Conservation (phyloP, 495 filamentous ascomycete species). For the Polyplosphaeria fusca region DNA sequence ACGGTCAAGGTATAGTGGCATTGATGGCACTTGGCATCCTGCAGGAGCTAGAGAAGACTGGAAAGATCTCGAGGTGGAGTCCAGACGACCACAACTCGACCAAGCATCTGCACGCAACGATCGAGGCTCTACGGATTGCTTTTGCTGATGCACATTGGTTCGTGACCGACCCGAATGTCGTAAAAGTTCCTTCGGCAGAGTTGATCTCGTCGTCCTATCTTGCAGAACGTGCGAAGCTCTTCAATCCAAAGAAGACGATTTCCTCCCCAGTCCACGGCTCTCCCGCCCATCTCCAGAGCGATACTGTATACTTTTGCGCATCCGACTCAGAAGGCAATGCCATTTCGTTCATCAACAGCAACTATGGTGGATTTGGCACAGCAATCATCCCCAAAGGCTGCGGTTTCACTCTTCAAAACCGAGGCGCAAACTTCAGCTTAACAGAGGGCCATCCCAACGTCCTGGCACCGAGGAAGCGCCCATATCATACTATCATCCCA, state of each 20-base stretch:
- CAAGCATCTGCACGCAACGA: slow-evolving; percentile 80
- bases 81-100: slow-evolving; percentile 68
- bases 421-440: slow-evolving; percentile 80
- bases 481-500: slow-evolving; percentile 97
- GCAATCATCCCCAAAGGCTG: slow-evolving; percentile 76
- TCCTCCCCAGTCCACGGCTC: slow-evolving; percentile 60
- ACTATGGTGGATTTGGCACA: slow-evolving; percentile 87
- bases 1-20: slow-evolving; percentile 93
- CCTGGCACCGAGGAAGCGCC: slow-evolving; percentile 77
- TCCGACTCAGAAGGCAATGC: slow-evolving; percentile 81
- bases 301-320: slow-evolving; percentile 91
- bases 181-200: slow-evolving; percentile 60
- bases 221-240: slow-evolving; percentile 65
- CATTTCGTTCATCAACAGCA: slow-evolving; percentile 94
- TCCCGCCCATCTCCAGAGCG: slow-evolving; percentile 67
- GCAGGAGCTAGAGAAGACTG: slow-evolving; percentile 71
- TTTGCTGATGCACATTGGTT: slow-evolving; percentile 91
- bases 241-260: slow-evolving; percentile 56
- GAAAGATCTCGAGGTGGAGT: slow-evolving; percentile 66
- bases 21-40: slow-evolving; percentile 91
- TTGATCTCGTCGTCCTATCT: slow-evolving; percentile 64
- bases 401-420: slow-evolving; percentile 93
- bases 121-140: slow-evolving; percentile 85
- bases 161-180: slow-evolving; percentile 75
- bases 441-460: slow-evolving; percentile 67